Evolutionary conservation across 495 filamentous ascomycete genomes (phyloP), one percentile per base, ranked within the genome.

Genomic region (Durotheca rogersii): DNA sequence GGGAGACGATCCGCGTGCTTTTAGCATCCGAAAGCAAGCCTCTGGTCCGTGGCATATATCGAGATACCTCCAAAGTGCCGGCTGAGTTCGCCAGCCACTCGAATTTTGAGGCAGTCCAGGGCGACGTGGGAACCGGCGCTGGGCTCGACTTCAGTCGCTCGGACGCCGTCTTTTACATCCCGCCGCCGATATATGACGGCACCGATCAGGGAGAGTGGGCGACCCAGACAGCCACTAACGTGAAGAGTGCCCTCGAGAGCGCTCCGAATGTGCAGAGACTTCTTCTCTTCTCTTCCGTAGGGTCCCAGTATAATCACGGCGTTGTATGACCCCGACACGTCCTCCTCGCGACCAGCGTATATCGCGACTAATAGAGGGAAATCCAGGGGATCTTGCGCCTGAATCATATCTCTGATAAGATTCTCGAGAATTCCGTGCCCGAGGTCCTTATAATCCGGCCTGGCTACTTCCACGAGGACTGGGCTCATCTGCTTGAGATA

Each of bases 101-200:
- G 11, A 3, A 16, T 2, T 46, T 46, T 14, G 20, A 35, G 16
- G 42, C 42, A 10, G 27, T 11, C 7, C 2, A 35, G 27, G 42
- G 11, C 27, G 42, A 46, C 30, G 42, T 46, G 4, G 7, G 16
- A 6, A 18, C 6, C 25, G 42, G 27, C 2, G n/a, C 2, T 30
- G 12, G 7, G 9, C 42, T 46, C 4, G 42, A 36, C 27, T 46
- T 46, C 18, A 18, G 7, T 4, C 9, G 27, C 27, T 7, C 42
- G 11, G 25, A 46, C 12, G 42, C 30, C 20, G 42, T 46, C 25
- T 36, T 46, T 30, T 33, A 33, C 42, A 35, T 46, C 27, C 27
- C 42, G 42, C 42, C 42, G 14, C 42, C 42, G 7, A 46, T 15
- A 16, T 36, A 33, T 30, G 42, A 46, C 27, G 42, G 42, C 20